phyloP scores from a whole-genome alignment of 345 rosid genomes.

The Syzygium aromaticum region DNA sequence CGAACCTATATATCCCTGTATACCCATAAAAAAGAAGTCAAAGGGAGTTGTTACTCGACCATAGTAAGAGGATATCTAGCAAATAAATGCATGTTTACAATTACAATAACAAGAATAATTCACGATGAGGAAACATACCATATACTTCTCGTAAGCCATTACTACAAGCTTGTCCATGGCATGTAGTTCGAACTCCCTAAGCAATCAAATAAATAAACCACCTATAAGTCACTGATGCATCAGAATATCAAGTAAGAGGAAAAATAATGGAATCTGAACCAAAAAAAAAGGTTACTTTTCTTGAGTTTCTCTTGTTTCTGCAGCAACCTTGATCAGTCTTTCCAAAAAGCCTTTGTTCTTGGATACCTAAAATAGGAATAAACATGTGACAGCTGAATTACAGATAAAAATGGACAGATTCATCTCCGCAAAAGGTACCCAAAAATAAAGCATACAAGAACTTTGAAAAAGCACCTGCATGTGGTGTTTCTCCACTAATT shows the following conservation, averaged over 20 bases:
- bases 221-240: not conserved
- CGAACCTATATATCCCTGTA: not conserved
- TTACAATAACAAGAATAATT: not conserved
- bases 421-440: not conserved
- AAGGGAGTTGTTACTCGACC: not conserved
- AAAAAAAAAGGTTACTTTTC: constrained; percentile 46
- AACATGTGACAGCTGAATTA: not conserved
- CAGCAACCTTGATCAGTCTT: constrained; percentile 51
- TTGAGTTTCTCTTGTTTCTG: constrained; percentile 55
- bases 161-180: constrained; percentile 67
- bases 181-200: constrained; percentile 39
- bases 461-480: constrained; percentile 53
- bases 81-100: not conserved
- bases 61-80: not conserved
- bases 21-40: not conserved
- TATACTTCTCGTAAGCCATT: constrained; percentile 79
- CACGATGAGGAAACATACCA: constrained; percentile 30
- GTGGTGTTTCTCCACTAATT: constrained; percentile 49
- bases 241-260: not conserved
- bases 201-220: not conserved
- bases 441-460: not conserved
- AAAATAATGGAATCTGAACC: constrained; percentile 1
- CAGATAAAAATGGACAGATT: not conserved
- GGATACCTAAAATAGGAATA: constrained; percentile 30
- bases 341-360: constrained; percentile 61